Evolutionary conservation across 148 eudicot genomes (phyloP).

Genomic region (Diospyros lotus): DNA sequence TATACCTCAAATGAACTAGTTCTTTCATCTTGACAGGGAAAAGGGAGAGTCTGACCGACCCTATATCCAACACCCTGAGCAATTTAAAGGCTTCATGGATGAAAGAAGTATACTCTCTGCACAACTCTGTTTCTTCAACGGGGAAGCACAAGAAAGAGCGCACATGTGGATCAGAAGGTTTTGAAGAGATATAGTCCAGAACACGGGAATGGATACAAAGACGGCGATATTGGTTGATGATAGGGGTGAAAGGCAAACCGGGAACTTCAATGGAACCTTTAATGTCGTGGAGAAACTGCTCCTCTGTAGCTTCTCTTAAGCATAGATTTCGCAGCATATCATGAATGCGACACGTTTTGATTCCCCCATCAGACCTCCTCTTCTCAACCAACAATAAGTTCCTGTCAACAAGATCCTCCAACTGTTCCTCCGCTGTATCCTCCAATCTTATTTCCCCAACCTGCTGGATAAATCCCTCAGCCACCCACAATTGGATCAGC

Average conservation of each 20-base stretch:
- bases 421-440: constrained; percentile 29
- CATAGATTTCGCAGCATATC: constrained; percentile 37
- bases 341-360: constrained; percentile 41
- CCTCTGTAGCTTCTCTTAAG: constrained; percentile 22
- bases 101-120: constrained; percentile 10
- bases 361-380: constrained; percentile 18
- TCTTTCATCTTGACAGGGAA: constrained; percentile 21
- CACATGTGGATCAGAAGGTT: constrained; percentile 21
- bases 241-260: not conserved
- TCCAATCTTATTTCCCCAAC: constrained; percentile 17
- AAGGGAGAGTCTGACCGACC: constrained; percentile 18
- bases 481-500: constrained; percentile 30
- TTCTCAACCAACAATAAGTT: constrained; percentile 26
- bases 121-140: not conserved
- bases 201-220: constrained; percentile 32
- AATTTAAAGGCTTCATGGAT: constrained; percentile 26
- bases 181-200: constrained; percentile 17
- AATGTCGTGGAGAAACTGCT: constrained; percentile 21
- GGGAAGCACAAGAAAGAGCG: constrained; percentile 35
- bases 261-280: constrained; percentile 4
- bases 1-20: constrained; percentile 27
- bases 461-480: constrained; percentile 34
- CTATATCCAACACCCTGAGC: constrained; percentile 35
- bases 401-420: constrained; percentile 33
- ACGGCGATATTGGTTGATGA: constrained; percentile 17